Percentiles rank a stretch among this genome's conserved stretches.
These are phyloP conservation scores for Suillus luteus DNA, from an alignment of 768 basidiomycete species.

Conservation along the genomic window DNA sequence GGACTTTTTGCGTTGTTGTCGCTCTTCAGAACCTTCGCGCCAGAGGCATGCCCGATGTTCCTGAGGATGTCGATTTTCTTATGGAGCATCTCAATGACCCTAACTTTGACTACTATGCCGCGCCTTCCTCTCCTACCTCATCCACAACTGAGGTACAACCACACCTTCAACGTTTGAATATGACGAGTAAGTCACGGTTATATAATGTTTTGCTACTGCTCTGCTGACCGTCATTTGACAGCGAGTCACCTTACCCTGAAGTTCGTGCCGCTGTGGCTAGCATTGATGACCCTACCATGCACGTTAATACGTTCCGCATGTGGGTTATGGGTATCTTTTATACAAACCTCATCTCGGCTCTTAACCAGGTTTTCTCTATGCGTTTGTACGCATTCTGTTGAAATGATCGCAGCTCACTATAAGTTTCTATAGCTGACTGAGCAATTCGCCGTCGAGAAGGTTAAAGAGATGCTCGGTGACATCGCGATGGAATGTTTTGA, in stretches of 20 bases:
- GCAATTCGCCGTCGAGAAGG: conserved; percentile 85
- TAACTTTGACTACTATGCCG: conserved; percentile 61
- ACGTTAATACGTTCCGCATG: conserved; percentile 81
- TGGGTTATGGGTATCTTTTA: conserved; percentile 75
- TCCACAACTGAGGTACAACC: conserved; percentile 40
- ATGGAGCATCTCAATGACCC: conserved; percentile 83
- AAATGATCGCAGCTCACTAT: neutral
- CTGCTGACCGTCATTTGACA: conserved; percentile 27
- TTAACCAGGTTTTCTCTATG: conserved; percentile 66
- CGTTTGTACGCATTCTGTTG: conserved; percentile 39
- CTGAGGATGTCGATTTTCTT: conserved; percentile 71
- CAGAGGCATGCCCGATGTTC: conserved; percentile 71
- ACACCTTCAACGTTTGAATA: conserved; percentile 53
- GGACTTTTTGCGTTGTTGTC: conserved; percentile 33
- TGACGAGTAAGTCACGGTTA: conserved; percentile 72
- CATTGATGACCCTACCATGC: conserved; percentile 76
- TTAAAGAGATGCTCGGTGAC: conserved; percentile 93
- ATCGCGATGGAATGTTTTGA: conserved; percentile 84
- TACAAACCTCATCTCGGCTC: conserved; percentile 50
- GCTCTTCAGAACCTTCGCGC: conserved; percentile 38
- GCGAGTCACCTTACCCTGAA: conserved; percentile 89
- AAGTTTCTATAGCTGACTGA: conserved; percentile 69
- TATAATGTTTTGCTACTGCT: neutral
- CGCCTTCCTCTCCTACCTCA: conserved; percentile 36
- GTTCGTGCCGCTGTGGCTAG: conserved; percentile 84